Conservation (phyloP, 1,139 yeast species). For the Diutina scorzettiae region DNA sequence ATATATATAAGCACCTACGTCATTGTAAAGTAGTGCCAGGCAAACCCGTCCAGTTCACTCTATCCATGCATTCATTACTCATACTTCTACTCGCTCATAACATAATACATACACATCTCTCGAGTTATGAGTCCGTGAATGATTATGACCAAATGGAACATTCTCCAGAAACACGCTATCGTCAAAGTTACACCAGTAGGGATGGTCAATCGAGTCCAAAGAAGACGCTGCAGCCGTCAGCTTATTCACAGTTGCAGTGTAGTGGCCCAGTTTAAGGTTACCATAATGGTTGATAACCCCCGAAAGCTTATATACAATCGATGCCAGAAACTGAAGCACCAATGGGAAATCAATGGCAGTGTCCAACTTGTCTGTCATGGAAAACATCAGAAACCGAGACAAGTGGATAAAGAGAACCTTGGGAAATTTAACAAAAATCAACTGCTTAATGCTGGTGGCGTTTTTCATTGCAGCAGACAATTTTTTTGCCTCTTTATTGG, state of each 20-base stretch:
- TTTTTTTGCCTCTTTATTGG: conserved; percentile 9
- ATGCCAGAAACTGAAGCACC: conserved; percentile 21
- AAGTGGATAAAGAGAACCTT: conserved; percentile 53
- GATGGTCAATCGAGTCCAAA: conserved; percentile 16
- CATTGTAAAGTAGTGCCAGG: no score
- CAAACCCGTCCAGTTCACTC: no score
- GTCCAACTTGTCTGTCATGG: conserved; percentile 43
- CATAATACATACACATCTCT: conserved; percentile 66
- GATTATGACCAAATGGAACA: conserved; percentile 32
- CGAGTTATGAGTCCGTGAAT: conserved; percentile 29
- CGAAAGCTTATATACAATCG: conserved; percentile 35
- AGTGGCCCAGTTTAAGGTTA: conserved; percentile 61
- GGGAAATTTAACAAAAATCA: conserved; percentile 55
- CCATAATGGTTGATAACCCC: conserved; percentile 67
- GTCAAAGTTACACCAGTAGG: conserved; percentile 60
- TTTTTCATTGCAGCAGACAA: conserved; percentile 8
- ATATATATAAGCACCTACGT: no score
- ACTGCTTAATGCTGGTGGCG: conserved; percentile 34
- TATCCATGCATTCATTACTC: no score
- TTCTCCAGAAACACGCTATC: conserved; percentile 48
- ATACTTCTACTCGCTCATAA: conserved; percentile 48
- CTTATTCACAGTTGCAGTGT: conserved; percentile 56
- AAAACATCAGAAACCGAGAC: conserved; percentile 44
- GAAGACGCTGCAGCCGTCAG: no score
- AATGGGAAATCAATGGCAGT: conserved; percentile 44